phyloP scores from a whole-genome alignment of 768 basidiomycete genomes.

The Hygrocybe coccinea region DNA sequence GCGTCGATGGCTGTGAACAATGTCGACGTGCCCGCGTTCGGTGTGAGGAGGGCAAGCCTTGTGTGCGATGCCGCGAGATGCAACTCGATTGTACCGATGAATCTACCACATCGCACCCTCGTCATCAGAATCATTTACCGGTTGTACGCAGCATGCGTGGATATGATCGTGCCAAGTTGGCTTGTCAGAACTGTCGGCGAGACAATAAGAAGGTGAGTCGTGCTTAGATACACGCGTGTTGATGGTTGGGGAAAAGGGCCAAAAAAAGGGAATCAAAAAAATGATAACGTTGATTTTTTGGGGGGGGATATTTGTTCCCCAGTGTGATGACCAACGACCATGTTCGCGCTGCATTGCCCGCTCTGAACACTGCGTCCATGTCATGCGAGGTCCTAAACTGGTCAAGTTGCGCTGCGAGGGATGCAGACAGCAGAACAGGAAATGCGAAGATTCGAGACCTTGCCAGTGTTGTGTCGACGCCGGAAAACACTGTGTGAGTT shows the following conservation, averaged over 20 bases:
- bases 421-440: conserved; percentile 51
- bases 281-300: too few relatives aligned
- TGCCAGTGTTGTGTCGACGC: conserved; percentile 48
- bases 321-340: conserved; percentile 62
- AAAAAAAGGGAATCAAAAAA: too few relatives aligned
- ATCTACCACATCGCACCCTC: conserved; percentile 19
- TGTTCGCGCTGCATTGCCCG: conserved; percentile 56
- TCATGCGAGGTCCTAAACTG: conserved; percentile 52
- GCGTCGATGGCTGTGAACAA: conserved; percentile 57
- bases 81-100: conserved; percentile 50
- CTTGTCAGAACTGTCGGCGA: conserved; percentile 55
- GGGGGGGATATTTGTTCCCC: too few relatives aligned
- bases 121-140: conserved; percentile 21
- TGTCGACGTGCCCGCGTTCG: conserved; percentile 55
- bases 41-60: conserved; percentile 47
- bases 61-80: conserved; percentile 49
- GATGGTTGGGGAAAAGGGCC: too few relatives aligned
- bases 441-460: conserved; percentile 56
- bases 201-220: conserved; percentile 56
- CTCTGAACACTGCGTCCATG: conserved; percentile 51
- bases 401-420: conserved; percentile 57
- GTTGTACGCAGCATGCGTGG: conserved; percentile 29
- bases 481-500: conserved; percentile 44
- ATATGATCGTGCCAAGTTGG: conserved; percentile 51
- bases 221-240: conserved; percentile 3